Evolutionary conservation across 83 land plant species (phyloP).

Genomic region (Diphasiastrum complanatum): DNA sequence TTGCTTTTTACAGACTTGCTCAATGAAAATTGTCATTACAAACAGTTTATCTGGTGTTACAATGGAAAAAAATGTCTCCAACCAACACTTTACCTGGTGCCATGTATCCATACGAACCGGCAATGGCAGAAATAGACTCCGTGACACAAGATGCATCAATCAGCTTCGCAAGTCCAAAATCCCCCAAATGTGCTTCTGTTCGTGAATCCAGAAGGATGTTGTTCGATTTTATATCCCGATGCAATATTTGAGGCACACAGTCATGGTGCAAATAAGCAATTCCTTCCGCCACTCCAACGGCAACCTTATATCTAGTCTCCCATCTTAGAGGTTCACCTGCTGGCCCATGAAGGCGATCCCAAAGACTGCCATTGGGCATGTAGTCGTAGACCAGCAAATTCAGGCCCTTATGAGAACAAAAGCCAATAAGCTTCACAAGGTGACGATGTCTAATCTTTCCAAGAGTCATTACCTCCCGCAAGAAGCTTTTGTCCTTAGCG

Average conservation of each 20-base stretch:
- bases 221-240: no score
- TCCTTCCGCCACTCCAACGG: constrained; percentile 14
- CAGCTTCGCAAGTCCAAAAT: constrained; percentile 11
- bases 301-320: constrained; percentile 5
- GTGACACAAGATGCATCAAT: not conserved
- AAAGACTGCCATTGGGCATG: no score
- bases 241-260: constrained; percentile 9
- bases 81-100: constrained; percentile 1
- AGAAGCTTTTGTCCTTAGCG: constrained; percentile 10
- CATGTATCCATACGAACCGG: constrained; percentile 16
- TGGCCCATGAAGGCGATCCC: not conserved
- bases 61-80: not conserved
- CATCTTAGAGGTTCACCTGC: not conserved
- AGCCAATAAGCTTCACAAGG: no score
- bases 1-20: not conserved
- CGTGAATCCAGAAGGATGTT: no score
- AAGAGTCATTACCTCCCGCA: constrained; percentile 10
- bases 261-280: constrained; percentile 16
- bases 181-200: constrained; percentile 5
- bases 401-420: no score
- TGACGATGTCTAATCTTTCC: constrained; percentile 6
- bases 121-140: not conserved
- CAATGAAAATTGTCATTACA: not conserved
- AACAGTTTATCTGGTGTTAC: not conserved
- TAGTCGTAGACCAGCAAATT: no score